Evolutionary conservation across 2,329 filamentous ascomycete genomes (phyloP).

Genomic region (Mycosphaerelloides madeirae): DNA sequence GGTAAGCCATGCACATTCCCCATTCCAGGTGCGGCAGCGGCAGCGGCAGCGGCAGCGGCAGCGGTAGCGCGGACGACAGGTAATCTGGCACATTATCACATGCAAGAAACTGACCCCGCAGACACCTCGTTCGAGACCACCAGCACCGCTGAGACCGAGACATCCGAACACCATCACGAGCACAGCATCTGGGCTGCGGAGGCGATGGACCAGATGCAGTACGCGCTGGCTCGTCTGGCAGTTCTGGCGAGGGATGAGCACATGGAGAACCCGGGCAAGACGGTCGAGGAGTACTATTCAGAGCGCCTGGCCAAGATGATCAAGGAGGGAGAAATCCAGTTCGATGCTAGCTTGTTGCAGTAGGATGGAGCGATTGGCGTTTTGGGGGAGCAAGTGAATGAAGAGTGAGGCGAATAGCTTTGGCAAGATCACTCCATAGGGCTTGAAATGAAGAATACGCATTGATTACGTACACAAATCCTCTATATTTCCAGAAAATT

Average conservation of each 20-base stretch:
- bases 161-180: conserved; percentile 19
- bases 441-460: no score
- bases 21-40: background rate
- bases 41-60: conserved; percentile 1
- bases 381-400: background rate
- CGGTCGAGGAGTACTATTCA: conserved; percentile 28
- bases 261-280: conserved; percentile 21
- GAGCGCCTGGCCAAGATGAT: conserved; percentile 25
- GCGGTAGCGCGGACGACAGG: background rate
- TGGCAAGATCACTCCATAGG: no score
- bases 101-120: conserved; percentile 5
- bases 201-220: conserved; percentile 28
- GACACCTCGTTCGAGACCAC: background rate
- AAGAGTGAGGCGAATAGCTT: no score
- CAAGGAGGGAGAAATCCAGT: conserved; percentile 21
- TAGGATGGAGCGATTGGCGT: conserved; percentile 2
- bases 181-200: conserved; percentile 28
- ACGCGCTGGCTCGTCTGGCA: conserved; percentile 27
- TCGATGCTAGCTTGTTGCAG: conserved; percentile 20
- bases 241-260: conserved; percentile 32
- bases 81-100: background rate
- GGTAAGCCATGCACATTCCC: conserved; percentile 1
- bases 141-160: background rate
- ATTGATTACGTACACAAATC: no score
- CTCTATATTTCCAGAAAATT: no score